These are phyloP conservation scores for Ophiostoma quercus DNA, from an alignment of 2,329 filamentous ascomycete genomes.

Conservation along the genomic window DNA sequence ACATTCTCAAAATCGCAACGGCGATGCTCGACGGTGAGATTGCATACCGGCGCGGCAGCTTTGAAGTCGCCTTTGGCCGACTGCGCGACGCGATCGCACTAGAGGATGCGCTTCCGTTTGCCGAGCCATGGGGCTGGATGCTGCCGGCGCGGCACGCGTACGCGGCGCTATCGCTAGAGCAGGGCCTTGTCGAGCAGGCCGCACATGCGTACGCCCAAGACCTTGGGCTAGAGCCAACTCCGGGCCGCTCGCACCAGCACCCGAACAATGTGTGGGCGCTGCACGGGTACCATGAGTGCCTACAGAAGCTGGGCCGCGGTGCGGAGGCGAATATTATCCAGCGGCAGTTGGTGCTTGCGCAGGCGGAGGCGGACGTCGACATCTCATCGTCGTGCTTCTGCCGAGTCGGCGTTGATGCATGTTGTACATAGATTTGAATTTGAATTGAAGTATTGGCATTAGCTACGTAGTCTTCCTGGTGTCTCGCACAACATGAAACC, in stretches of 20 bases:
- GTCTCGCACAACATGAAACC: conserved; percentile 20
- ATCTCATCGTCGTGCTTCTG: conserved; percentile 39
- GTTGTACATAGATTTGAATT: conserved; percentile 7
- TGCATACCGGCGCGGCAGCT: conserved; percentile 51
- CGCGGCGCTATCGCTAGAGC: conserved; percentile 51
- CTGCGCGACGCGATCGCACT: conserved; percentile 45
- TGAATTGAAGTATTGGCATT: too few relatives aligned
- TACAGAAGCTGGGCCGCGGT: conserved; percentile 40
- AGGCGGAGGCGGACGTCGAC: conserved; percentile 31
- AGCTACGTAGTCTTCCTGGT: background rate
- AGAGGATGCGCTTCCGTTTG: conserved; percentile 50
- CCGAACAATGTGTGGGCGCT: conserved; percentile 56
- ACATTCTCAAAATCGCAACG: conserved; percentile 32
- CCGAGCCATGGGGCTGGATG: conserved; percentile 59
- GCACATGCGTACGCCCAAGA: conserved; percentile 43
- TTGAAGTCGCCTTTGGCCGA: conserved; percentile 44
- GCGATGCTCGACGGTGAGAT: conserved; percentile 57
- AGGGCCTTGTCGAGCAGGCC: conserved; percentile 43
- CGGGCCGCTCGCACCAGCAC: conserved; percentile 43
- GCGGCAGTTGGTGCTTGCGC: conserved; percentile 13
- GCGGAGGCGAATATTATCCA: conserved; percentile 18
- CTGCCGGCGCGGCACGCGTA: conserved; percentile 53
- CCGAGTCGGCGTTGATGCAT: conserved; percentile 16
- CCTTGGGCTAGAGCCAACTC: conserved; percentile 35
- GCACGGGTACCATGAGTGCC: conserved; percentile 55